phyloP scores from a whole-genome alignment of 1,284 basidiomycete species.

The Takashimella koratensis region DNA sequence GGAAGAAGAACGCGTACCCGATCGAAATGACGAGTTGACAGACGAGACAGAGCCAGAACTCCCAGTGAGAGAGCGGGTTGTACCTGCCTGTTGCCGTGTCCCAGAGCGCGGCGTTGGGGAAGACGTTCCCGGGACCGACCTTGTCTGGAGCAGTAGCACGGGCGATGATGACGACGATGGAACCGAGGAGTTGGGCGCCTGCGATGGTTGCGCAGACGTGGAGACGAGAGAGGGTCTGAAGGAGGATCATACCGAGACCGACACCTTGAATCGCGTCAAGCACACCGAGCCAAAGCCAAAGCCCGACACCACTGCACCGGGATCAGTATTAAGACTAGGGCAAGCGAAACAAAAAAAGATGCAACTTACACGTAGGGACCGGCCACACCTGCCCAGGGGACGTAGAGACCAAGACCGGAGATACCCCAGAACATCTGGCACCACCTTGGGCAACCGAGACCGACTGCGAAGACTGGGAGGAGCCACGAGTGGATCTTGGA shows the following conservation, averaged over 20 bases:
- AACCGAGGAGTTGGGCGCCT: conserved; percentile 63
- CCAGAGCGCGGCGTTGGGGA: conserved; percentile 88
- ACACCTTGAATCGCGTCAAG: conserved; percentile 89
- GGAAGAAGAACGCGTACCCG: conserved; percentile 88
- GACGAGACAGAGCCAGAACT: conserved; percentile 80
- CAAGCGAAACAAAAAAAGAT: too few relatives aligned
- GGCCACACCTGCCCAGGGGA: conserved; percentile 78
- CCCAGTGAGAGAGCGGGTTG: conserved; percentile 47
- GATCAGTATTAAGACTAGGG: conserved; percentile 4
- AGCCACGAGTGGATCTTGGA: conserved; percentile 92
- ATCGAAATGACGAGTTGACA: conserved; percentile 68
- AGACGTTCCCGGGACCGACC: conserved; percentile 77
- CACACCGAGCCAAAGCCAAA: conserved; percentile 92
- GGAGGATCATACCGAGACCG: conserved; percentile 86
- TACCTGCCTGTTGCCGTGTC: conserved; percentile 58
- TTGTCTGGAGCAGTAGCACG: conserved; percentile 48
- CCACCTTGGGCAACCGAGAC: conserved; percentile 85
- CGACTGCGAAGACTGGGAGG: conserved; percentile 86
- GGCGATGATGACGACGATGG: conserved; percentile 49
- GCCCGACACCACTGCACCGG: conserved; percentile 57
- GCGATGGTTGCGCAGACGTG: conserved; percentile 89
- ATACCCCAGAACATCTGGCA: conserved; percentile 64
- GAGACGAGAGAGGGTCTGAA: conserved; percentile 84
- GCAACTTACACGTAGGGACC: conserved; percentile 69
- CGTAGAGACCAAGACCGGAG: conserved; percentile 59